Evolutionary conservation across 768 basidiomycete species (phyloP).

Genomic region (Kockovaella imperatae): DNA sequence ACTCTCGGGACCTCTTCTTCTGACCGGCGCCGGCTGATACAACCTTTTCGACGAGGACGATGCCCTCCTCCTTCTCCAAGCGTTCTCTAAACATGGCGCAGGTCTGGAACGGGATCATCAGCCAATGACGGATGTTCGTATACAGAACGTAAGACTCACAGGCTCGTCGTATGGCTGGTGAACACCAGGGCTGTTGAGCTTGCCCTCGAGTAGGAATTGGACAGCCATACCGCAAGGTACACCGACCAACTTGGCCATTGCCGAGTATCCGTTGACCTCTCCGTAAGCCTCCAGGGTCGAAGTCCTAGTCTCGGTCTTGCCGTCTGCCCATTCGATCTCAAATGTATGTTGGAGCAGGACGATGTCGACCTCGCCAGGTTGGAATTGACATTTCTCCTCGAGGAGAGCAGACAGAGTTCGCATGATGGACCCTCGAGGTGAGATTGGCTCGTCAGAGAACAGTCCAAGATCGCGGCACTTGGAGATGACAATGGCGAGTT

Average conservation of each 20-base stretch:
- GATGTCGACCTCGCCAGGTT: slow-evolving; percentile 80
- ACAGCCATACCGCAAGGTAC: slow-evolving; percentile 89
- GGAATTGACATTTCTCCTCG: slow-evolving; percentile 88
- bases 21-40: no score
- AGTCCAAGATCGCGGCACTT: slow-evolving; percentile 91
- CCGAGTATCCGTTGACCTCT: slow-evolving; percentile 58
- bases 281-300: slow-evolving; percentile 89
- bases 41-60: slow-evolving; percentile 42
- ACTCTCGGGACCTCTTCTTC: no score
- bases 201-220: slow-evolving; percentile 83
- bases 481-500: slow-evolving; percentile 60
- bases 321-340: slow-evolving; percentile 78
- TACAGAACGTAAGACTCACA: slow-evolving; percentile 42
- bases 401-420: slow-evolving; percentile 88
- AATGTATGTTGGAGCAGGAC: slow-evolving; percentile 99
- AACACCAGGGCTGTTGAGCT: slow-evolving; percentile 67
- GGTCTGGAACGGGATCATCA: no score
- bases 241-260: slow-evolving; percentile 86
- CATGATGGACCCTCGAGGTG: slow-evolving; percentile 61
- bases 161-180: slow-evolving; percentile 79
- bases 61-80: slow-evolving; percentile 34
- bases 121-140: slow-evolving; percentile 6
- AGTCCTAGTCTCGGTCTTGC: slow-evolving; percentile 70
- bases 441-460: slow-evolving; percentile 63
- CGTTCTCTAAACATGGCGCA: slow-evolving; percentile 36